Base-by-base conservation (phyloP, 345 rosid genomes). In the Triadica sebifera region DNA sequence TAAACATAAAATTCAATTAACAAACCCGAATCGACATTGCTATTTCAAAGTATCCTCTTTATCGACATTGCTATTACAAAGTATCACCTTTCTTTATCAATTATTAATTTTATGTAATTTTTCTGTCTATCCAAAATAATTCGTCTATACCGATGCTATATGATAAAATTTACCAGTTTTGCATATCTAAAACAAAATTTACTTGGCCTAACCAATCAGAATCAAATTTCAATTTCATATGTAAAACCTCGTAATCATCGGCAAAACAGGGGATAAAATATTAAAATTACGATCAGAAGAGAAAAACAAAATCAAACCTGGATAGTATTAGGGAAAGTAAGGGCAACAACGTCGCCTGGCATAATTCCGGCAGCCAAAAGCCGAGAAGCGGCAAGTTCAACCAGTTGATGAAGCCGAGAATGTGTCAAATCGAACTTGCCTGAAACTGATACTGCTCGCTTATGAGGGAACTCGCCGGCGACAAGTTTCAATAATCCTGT, bases 291-390 rank as follows among this genome's bases (percentile, higher is more conserved):
- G 20, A 19, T 41, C 17, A 25, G 37, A 59, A 16, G 10, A 20
- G 55, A 15, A 49, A 39, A 38, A 12, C 50, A 47, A 15, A 29
- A 24, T 12, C 63, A 15, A 22, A 83, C 86, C 86, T 83, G 83
- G 73, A 80, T 65, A 34, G 85, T 77, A 78, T 86, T 87, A 4
- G 89, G 89, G 67, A 89, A 87, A 15, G 88, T 80, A 41, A 89
- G 86, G 38, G 93, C 93, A 43, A 89, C 90, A 4, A 87, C 88
- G 63, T 89, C 88, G 6, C 89, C 90, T 15, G 89, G 83, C 3
- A 76, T 70, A 62, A 87, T 76, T 3, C 90, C 90, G 1, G 81
- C 79, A 12, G 85, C 76, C 19, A 79, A 81, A 39, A 89, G 89
- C 12, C 82, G 77, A 65, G 86, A 73, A 67, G 90, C 88, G 55